A percentile compares a stretch with the other conserved stretches of the same genome.
Evolutionary conservation across 2,329 filamentous ascomycete species (phyloP).

Genomic region (Nothophoma quercina): DNA sequence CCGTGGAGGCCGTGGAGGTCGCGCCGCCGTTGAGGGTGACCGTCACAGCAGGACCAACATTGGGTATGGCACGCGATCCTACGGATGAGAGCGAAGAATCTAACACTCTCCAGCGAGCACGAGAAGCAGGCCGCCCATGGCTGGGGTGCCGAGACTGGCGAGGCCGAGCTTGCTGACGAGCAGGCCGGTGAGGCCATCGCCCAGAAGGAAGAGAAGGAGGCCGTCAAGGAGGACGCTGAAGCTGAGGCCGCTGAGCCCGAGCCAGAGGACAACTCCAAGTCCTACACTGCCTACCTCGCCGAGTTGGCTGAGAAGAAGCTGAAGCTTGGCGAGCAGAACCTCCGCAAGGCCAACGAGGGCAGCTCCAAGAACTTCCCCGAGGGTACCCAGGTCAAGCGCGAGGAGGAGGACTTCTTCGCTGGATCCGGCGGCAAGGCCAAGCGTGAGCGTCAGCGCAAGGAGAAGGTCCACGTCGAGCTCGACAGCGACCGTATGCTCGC

Average conservation of each 20-base stretch:
- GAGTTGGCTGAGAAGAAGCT: slow-evolving; percentile 79
- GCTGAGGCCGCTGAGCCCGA: slow-evolving; percentile 59
- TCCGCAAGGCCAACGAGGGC: slow-evolving; percentile 93
- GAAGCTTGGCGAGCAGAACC: slow-evolving; percentile 70
- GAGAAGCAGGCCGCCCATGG: slow-evolving; percentile 88
- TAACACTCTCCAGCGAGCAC: slow-evolving; percentile 66
- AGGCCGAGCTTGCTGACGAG: slow-evolving; percentile 89
- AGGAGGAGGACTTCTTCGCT: slow-evolving; percentile 77
- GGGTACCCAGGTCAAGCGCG: slow-evolving; percentile 68
- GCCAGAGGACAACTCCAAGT: slow-evolving; percentile 86
- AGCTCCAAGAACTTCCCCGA: slow-evolving; percentile 92
- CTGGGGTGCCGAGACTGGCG: slow-evolving; percentile 85
- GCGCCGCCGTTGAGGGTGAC: slow-evolving; percentile 59
- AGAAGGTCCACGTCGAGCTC: slow-evolving; percentile 88
- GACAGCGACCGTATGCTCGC: slow-evolving; percentile 69
- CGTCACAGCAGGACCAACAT: slow-evolving; percentile 68
- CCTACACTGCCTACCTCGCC: slow-evolving; percentile 87
- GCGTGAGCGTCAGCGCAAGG: slow-evolving; percentile 88
- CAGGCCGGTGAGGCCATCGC: slow-evolving; percentile 90
- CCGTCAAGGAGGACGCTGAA: slow-evolving; percentile 42
- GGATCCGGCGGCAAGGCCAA: slow-evolving; percentile 76
- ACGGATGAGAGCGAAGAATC: not conserved
- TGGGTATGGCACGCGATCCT: slow-evolving; percentile 56
- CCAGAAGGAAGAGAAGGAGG: slow-evolving; percentile 80
- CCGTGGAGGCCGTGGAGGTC: slow-evolving; percentile 53